Conservation (phyloP, 768 basidiomycete genomes). For the Porpolomopsis calyptriformis region DNA sequence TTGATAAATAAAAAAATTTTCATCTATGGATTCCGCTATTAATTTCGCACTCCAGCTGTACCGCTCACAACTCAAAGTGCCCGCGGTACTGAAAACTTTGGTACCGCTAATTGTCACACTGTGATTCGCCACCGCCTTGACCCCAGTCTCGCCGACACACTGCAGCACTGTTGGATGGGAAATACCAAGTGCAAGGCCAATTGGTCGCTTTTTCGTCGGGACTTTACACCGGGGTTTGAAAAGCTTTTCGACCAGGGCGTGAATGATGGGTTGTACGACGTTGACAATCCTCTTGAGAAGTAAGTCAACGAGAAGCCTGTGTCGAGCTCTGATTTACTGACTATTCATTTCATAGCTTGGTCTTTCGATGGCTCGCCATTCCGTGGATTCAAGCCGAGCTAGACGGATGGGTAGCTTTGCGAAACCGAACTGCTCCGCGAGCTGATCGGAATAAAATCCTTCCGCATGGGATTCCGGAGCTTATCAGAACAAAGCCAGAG, state of each 20-base stretch:
- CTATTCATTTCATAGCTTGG: slow-evolving; percentile 11
- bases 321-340: background rate
- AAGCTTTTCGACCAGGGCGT: slow-evolving; percentile 23
- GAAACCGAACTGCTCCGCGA: slow-evolving; percentile 16
- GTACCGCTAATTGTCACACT: slow-evolving; percentile 36
- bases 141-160: slow-evolving; percentile 22
- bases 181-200: slow-evolving; percentile 34
- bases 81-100: slow-evolving; percentile 32
- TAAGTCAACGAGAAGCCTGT: too few relatives aligned
- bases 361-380: slow-evolving; percentile 18
- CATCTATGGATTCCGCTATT: slow-evolving; percentile 24
- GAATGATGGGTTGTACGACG: slow-evolving; percentile 20
- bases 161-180: slow-evolving; percentile 32
- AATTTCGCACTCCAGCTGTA: slow-evolving; percentile 18
- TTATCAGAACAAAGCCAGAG: slow-evolving; percentile 21
- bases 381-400: slow-evolving; percentile 28
- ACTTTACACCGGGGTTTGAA: slow-evolving; percentile 30
- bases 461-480: slow-evolving; percentile 26
- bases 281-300: slow-evolving; percentile 14
- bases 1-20: slow-evolving; percentile 8
- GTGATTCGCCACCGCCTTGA: slow-evolving; percentile 29
- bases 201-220: slow-evolving; percentile 28
- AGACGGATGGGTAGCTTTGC: slow-evolving; percentile 18
- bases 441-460: slow-evolving; percentile 23
- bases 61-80: slow-evolving; percentile 36